Evolutionary conservation across 2,329 filamentous ascomycete species (phyloP).

Genomic region (Paecilomyces sp.): DNA sequence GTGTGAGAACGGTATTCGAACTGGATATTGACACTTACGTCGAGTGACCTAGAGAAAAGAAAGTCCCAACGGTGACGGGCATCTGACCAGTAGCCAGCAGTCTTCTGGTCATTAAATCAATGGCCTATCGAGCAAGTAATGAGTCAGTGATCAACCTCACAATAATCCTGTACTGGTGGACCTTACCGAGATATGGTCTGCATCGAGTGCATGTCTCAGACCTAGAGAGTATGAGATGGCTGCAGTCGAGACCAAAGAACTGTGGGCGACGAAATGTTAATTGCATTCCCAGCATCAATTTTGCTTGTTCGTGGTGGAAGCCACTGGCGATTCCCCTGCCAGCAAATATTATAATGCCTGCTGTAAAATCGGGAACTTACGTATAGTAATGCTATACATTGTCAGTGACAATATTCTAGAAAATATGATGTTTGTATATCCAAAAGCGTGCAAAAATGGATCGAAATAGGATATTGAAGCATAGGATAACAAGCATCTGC

Average conservation of each 20-base stretch:
- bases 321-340: not conserved
- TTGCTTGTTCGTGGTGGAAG: not conserved
- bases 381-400: slow-evolving; percentile 26
- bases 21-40: slow-evolving; percentile 42
- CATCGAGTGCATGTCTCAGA: slow-evolving; percentile 89
- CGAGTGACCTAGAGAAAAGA: slow-evolving; percentile 88
- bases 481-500: not conserved
- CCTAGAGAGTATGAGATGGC: slow-evolving; percentile 83
- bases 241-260: slow-evolving; percentile 66
- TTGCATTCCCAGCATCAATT: not conserved
- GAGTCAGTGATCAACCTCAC: not conserved
- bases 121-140: slow-evolving; percentile 53
- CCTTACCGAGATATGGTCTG: slow-evolving; percentile 71
- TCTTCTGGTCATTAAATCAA: slow-evolving; percentile 89
- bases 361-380: slow-evolving; percentile 17
- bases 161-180: slow-evolving; percentile 1
- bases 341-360: not conserved
- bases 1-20: not conserved
- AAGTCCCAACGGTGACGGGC: slow-evolving; percentile 88
- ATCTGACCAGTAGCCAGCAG: slow-evolving; percentile 77
- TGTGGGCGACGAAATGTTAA: slow-evolving; percentile 18
- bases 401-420: slow-evolving; percentile 6
- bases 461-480: not conserved
- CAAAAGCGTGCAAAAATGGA: not conserved
- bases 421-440: not conserved